Conservation (phyloP, 805 yeast genomes). For the Candida tammaniensis region DNA sequence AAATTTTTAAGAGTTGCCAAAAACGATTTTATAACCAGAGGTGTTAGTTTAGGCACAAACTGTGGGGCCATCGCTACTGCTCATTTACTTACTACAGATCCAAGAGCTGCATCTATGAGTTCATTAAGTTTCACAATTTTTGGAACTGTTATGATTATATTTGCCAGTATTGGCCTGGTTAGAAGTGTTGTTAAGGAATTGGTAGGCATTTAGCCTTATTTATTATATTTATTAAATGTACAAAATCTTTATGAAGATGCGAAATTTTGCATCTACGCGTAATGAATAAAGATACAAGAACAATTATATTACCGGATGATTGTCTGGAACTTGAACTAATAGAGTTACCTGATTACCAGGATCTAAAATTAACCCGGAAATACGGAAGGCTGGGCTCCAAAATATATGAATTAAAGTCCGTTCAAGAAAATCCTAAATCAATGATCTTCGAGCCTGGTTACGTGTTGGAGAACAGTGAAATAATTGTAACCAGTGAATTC, state of each 20-base stretch:
- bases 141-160: conserved; percentile 70
- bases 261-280: conserved; percentile 2
- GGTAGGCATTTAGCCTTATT: conserved; percentile 7
- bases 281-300: conserved; percentile 8
- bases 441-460: conserved; percentile 35
- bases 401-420: conserved; percentile 39
- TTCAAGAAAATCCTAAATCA: conserved; percentile 34
- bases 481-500: conserved; percentile 40
- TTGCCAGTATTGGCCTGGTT: conserved; percentile 54
- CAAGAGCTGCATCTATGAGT: conserved; percentile 79
- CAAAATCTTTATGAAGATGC: neutral
- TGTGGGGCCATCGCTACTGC: conserved; percentile 87
- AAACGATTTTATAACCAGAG: conserved; percentile 71
- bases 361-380: conserved; percentile 3
- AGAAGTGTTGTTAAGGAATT: conserved; percentile 18
- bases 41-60: conserved; percentile 72
- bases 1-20: conserved; percentile 51
- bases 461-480: conserved; percentile 38
- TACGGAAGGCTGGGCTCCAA: conserved; percentile 12
- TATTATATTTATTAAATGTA: neutral
- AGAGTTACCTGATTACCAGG: conserved; percentile 10
- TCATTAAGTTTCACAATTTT: conserved; percentile 67
- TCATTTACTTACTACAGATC: conserved; percentile 62
- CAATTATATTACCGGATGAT: conserved; percentile 12
- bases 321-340: conserved; percentile 6